Evolutionary conservation across 805 yeast genomes (phyloP), one percentile per base, ranked within the genome.

Genomic region (Kodamaea restingae): DNA sequence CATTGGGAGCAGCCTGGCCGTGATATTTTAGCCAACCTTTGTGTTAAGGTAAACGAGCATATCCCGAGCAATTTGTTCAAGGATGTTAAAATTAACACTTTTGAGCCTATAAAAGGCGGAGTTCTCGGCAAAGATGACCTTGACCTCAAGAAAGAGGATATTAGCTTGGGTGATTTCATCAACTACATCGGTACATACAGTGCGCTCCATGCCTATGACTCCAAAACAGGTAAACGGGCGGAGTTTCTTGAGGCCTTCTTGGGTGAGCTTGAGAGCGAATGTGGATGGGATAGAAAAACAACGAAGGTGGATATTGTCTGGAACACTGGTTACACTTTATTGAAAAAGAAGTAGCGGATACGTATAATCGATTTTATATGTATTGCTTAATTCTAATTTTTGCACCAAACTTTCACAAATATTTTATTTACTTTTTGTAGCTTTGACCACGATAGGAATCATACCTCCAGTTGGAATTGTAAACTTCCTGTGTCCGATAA

Each of bases 1-100:
- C 77, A 77, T 54, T 90, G 97, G 97, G 84, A 86, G 50, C 84
- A 82, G 48, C 93, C 95, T 0, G 97, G 96, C 0, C 67, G 95
- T 35, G 39, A 53, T 4, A 61, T 73, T 10, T 58, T 90, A 24
- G 63, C 80, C 37, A 45, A 62, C 5, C 52, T 70, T 41, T 68
- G 74, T 45, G 51, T 46, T 11, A 73, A 64, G 8, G 65, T 80
- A 4, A 55, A 64, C 25, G 49, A 73, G n/a, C 50, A 53, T 17
- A 63, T 68, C 3, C 79, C 82, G 2, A 18, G 39, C 0, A 64
- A 58, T 2, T 42, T 51, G 10, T 84, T 71, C 54, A 46, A 52
- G 1, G 72, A 78, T 42, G 43, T 65, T 11, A 47, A 26, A 18
- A 58, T 61, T 32, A 53, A 56, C 14, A 54, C 48, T 15, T 67